Evolutionary conservation across 768 basidiomycete species (phyloP).

Genomic region (Amanita exitialis): DNA sequence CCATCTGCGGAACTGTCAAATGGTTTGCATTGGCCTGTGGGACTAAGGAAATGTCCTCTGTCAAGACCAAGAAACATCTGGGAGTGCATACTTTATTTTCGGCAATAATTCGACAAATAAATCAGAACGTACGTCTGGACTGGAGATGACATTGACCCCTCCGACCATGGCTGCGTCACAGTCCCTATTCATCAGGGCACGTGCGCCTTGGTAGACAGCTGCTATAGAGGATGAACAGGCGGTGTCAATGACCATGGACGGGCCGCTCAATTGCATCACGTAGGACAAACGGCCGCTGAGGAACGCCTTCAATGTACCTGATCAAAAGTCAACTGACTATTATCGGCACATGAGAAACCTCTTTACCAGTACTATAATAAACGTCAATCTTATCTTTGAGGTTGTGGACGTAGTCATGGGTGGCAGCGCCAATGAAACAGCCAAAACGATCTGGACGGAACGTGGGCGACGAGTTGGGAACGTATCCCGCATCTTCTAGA

Average conservation of each 20-base stretch:
- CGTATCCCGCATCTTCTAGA: constrained; percentile 61
- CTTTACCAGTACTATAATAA: constrained; percentile 58
- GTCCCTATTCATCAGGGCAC: constrained; percentile 52
- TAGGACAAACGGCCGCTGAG: constrained; percentile 66
- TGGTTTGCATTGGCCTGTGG: constrained; percentile 56
- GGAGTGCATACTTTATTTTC: background rate
- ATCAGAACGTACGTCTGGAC: constrained; percentile 49
- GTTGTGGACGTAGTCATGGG: constrained; percentile 62
- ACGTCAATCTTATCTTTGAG: constrained; percentile 52
- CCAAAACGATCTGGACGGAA: constrained; percentile 48
- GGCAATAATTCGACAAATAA: constrained; percentile 3
- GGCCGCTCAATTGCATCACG: constrained; percentile 57
- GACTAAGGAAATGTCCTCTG: constrained; percentile 57
- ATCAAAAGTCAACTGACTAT: background rate
- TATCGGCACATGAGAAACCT: background rate
- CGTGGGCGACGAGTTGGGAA: constrained; percentile 43
- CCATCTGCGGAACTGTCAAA: constrained; percentile 70
- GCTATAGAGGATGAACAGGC: constrained; percentile 67
- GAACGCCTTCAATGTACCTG: constrained; percentile 62
- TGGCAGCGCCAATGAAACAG: constrained; percentile 60
- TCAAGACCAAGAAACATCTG: constrained; percentile 67
- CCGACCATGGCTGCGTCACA: constrained; percentile 64
- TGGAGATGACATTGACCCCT: constrained; percentile 63
- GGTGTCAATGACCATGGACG: constrained; percentile 64
- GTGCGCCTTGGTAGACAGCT: constrained; percentile 60